Conservation (phyloP, 495 filamentous ascomycete species). For the Neohortaea acidophila region DNA sequence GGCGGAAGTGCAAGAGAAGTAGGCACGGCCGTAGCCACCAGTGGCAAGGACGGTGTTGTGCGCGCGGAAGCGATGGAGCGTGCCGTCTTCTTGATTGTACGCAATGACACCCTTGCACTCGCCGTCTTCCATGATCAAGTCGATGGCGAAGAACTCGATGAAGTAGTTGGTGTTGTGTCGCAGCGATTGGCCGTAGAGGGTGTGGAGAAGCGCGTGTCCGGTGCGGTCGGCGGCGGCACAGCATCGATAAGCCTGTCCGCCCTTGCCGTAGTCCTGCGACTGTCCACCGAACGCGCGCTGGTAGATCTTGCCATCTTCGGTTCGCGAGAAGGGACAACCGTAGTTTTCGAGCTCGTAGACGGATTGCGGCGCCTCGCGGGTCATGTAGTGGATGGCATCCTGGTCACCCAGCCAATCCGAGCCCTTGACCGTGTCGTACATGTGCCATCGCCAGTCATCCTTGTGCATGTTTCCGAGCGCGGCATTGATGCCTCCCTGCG, state of each 20-base stretch:
- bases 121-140: constrained; percentile 92
- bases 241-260: constrained; percentile 93
- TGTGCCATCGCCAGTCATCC: constrained; percentile 99
- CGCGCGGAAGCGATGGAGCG: constrained; percentile 87
- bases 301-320: constrained; percentile 93
- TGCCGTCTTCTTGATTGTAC: constrained; percentile 98
- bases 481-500: constrained; percentile 89
- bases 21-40: constrained; percentile 92
- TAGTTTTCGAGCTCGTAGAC: constrained; percentile 96
- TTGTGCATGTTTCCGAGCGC: constrained; percentile 87
- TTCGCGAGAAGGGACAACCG: constrained; percentile 95
- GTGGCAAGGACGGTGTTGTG: constrained; percentile 95
- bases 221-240: constrained; percentile 92
- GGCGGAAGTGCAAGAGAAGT: constrained; percentile 94
- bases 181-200: constrained; percentile 92
- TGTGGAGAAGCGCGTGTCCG: constrained; percentile 93
- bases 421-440: constrained; percentile 99
- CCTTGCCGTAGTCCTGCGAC: constrained; percentile 84
- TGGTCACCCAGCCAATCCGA: constrained; percentile 98
- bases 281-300: constrained; percentile 98
- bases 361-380: constrained; percentile 75
- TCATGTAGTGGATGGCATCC: constrained; percentile 99
- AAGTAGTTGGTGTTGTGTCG: constrained; percentile 98
- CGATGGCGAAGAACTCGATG: constrained; percentile 96
- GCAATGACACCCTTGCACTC: constrained; percentile 91